These are phyloP conservation scores for Chlamydomonas sp. DNA, from an alignment of 139 green algal genomes.

Conservation along the genomic window DNA sequence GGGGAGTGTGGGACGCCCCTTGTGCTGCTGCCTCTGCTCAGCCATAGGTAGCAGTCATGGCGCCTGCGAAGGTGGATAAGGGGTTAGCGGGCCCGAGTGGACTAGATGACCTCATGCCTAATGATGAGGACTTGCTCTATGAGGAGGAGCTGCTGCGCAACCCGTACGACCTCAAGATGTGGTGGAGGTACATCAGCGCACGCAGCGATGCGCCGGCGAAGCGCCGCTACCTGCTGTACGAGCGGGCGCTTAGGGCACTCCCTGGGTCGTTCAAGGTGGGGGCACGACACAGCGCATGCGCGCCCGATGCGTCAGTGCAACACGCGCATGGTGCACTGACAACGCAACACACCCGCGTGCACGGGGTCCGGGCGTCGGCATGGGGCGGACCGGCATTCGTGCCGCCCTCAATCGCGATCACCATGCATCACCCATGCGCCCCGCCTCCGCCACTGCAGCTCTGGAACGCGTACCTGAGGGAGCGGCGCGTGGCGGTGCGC, in stretches of 20 bases:
- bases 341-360: too few relatives aligned
- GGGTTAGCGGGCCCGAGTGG: too few relatives aligned
- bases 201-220: conserved; percentile 54
- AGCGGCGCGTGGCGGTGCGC: conserved; percentile 63
- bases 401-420: too few relatives aligned
- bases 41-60: too few relatives aligned
- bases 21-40: too few relatives aligned
- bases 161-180: conserved; percentile 86
- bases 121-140: conserved; percentile 87
- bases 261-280: conserved; percentile 91
- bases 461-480: conserved; percentile 80
- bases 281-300: not conserved
- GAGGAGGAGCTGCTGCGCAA: conserved; percentile 96
- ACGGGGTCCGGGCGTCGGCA: too few relatives aligned
- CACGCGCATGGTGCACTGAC: too few relatives aligned
- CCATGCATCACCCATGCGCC: too few relatives aligned
- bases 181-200: conserved; percentile 83
- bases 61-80: too few relatives aligned
- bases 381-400: too few relatives aligned
- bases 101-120: conserved; percentile 76
- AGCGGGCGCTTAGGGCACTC: conserved; percentile 79
- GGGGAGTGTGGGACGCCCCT: too few relatives aligned
- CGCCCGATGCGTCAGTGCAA: too few relatives aligned
- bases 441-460: conserved; percentile 67
- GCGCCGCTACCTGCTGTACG: conserved; percentile 81